Base-by-base conservation (phyloP, 257 asterid genomes). In the Petrea volubilis region DNA sequence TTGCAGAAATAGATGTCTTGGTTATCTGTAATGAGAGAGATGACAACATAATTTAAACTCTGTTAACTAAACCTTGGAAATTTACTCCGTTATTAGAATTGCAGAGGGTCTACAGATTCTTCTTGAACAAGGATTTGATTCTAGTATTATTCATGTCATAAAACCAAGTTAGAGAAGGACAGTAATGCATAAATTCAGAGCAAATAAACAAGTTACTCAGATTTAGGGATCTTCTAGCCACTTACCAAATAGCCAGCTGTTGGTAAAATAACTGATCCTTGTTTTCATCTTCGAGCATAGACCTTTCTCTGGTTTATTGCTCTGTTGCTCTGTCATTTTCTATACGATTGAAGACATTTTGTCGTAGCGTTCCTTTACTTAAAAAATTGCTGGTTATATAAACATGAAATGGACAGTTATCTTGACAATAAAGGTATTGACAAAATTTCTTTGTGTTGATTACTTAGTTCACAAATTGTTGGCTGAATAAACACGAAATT, bases 191-290 rank as follows among this genome's bases (percentile, higher is more conserved):
- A 23, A 62, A n/a, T 31, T 66, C 17, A 15, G 38, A 43, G 28
- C 8, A 44, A 63, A 43, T 9, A 61, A 61, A 61, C 15, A 41
- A 23, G 15, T 14, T 47, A 43, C 4, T 1, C 1, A 2, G 6
- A 21, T 11, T 18, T 67, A 33, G 3, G 12, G 20, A 67, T 64
- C 28, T 25, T 47, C 50, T 52, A 36, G 52, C 40, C 33, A 20
- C 20, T 13, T 23, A 29, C 15, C 52, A 7, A 52, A 27, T 66
- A 67, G 49, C 73, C 52, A 68, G n/a, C n/a, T n/a, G n/a, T n/a
- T 34, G 56, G 24, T 41, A 7, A 12, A 47, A 46, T 33, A 11
- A 23, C 14, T 6, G 11, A n/a, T 50, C 61, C 49, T 49, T 50
- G 50, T 51, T 52, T 29, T 44, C 17, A 6, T 57, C 41, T 57